Evolutionary conservation across 495 filamentous ascomycete species (phyloP), one percentile per base, ranked within the genome.

Genomic region (Staphylotrichum tortipilum): DNA sequence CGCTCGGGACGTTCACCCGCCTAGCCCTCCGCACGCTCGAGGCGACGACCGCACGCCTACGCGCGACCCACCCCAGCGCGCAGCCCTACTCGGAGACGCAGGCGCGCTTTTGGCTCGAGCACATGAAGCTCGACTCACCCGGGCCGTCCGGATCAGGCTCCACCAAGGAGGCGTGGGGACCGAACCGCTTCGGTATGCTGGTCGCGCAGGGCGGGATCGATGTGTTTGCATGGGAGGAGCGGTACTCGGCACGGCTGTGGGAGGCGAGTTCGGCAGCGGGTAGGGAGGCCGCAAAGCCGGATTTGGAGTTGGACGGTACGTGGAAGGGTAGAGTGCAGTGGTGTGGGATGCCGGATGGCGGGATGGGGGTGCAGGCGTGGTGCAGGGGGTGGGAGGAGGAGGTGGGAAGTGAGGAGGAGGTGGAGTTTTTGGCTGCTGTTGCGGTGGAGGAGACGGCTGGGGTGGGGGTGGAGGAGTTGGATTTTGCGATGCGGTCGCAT

Each of bases 101-200:
- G 40, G 40, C 40, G 22, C 40, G 40, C 40, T 43, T 43, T 43
- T 43, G 40, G 40, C 40, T 43, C 40, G 40, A 43, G 40, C 40
- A 43, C 40, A 43, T 43, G 40, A 43, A 14, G 40, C 40, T 43
- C 40, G 40, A 21, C 17, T 43, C 22, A 12, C 12, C 40, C 40
- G 40, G 21, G 21, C 21, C 40, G 21, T 43, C 40, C 21, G 40
- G 40, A 24, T 18, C 22, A 24, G 14, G 24, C 40, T 24, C 40
- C 40, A n/a, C 40, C 40, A 43, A 43, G 24, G 40, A 43, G 22
- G 40, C 40, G 40, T 43, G 40, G 40, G 21, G 40, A 12, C 40
- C 40, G 40, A 29, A 43, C 40, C 7, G 11, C 21, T 43, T 43
- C 40, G 40, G 40, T 24, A 23, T 43, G 40, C 40, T 43, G 40